Evolutionary conservation across 2,329 filamentous ascomycete species (phyloP).

Genomic region (Xylariaceae sp.): DNA sequence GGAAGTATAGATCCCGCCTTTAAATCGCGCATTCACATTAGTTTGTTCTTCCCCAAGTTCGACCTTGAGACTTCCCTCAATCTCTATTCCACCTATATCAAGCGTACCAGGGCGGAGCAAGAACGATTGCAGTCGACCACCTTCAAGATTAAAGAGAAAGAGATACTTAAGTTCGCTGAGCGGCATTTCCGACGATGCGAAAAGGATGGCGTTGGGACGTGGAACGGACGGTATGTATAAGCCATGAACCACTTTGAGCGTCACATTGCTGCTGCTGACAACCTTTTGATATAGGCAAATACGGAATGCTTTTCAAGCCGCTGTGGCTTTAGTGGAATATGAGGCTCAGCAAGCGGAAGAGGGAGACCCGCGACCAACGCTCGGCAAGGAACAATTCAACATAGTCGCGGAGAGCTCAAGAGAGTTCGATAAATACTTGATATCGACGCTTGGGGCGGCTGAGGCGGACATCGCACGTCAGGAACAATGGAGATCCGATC

Average conservation of each 20-base stretch:
- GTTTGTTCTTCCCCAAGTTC: slow-evolving; percentile 12
- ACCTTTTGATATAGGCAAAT: slow-evolving; percentile 7
- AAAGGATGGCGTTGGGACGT: slow-evolving; percentile 12
- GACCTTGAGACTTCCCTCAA: slow-evolving; percentile 1
- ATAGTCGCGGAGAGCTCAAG: slow-evolving; percentile 18
- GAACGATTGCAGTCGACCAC: neutral
- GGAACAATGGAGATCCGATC: slow-evolving; percentile 12
- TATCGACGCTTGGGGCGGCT: slow-evolving; percentile 5
- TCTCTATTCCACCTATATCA: slow-evolving; percentile 12
- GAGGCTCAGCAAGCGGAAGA: slow-evolving; percentile 3
- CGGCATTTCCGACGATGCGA: slow-evolving; percentile 10
- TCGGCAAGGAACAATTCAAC: slow-evolving; percentile 11
- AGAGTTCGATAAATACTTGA: slow-evolving; percentile 17
- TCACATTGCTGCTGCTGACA: neutral
- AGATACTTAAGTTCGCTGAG: slow-evolving; percentile 14
- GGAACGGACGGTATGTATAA: slow-evolving; percentile 13
- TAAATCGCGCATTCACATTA: slow-evolving; percentile 13
- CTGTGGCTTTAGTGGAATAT: slow-evolving; percentile 13
- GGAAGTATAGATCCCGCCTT: slow-evolving; percentile 15
- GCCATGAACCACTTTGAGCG: neutral
- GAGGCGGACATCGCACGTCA: slow-evolving; percentile 10
- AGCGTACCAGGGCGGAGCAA: slow-evolving; percentile 7
- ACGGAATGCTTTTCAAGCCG: slow-evolving; percentile 15
- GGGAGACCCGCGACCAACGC: neutral
- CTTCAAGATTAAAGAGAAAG: slow-evolving; percentile 15